Conservation (phyloP, 2,329 filamentous ascomycete species). For the Neonectria punicea region DNA sequence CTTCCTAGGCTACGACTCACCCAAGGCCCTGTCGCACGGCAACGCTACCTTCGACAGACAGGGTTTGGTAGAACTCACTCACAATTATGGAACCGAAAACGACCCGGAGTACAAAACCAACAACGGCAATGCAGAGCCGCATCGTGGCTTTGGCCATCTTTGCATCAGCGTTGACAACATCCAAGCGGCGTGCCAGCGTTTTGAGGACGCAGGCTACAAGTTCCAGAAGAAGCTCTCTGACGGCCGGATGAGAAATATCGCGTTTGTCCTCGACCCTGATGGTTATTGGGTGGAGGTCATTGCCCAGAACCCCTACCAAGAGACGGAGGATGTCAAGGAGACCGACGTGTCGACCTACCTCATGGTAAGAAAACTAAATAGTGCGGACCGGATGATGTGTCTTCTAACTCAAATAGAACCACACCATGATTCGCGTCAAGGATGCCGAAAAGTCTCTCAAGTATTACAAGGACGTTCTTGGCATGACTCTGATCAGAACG, state of each 20-base stretch:
- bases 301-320: conserved; percentile 75
- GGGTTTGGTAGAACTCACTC: conserved; percentile 87
- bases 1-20: conserved; percentile 89
- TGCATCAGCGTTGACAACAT: conserved; percentile 87
- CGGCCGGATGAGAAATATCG: conserved; percentile 87
- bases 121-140: conserved; percentile 91
- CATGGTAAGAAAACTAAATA: conserved; percentile 57
- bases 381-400: not conserved
- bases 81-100: conserved; percentile 88
- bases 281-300: conserved; percentile 89
- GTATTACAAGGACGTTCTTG: conserved; percentile 87
- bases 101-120: conserved; percentile 83
- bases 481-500: conserved; percentile 85
- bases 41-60: conserved; percentile 82
- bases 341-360: conserved; percentile 83
- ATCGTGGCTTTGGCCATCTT: conserved; percentile 86
- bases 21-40: conserved; percentile 77
- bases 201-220: conserved; percentile 89
- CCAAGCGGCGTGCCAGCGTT: conserved; percentile 86
- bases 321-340: conserved; percentile 75
- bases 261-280: conserved; percentile 90
- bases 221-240: conserved; percentile 97
- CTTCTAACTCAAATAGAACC: conserved; percentile 66
- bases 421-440: conserved; percentile 96
- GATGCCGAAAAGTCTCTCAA: conserved; percentile 77